Evolutionary conservation across 2,329 filamentous ascomycete species (phyloP), one percentile per base, ranked within the genome.

Genomic region (Decorospora gaudefroyi): DNA sequence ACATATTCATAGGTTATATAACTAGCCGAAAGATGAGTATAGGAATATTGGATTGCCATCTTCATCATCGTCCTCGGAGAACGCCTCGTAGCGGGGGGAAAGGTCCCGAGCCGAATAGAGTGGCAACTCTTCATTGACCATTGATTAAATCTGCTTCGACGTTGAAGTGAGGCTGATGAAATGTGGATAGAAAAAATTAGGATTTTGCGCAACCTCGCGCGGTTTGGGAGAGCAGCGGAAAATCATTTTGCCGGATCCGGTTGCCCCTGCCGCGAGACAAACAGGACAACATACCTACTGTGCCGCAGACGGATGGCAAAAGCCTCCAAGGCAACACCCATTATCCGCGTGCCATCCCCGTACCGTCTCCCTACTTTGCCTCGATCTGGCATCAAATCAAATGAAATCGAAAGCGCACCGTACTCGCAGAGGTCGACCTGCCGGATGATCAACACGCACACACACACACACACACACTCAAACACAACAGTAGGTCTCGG

Each of bases 31-130:
- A 12, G 46, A 40, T 30, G 46, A 53, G 33, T 51, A 51, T 39
- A 50, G 23, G 22, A 51, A 55, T 43, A 42, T 43, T 32, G 33
- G 46, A 50, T 46, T 53, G 37, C 46, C 42, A 28, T 53, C 9
- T 9, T 53, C 38, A 25, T 53, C 42, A 29, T 50, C 49, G 39
- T 53, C 46, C 36, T 49, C 49, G 33, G 45, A 48, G 45, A 45
- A 52, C 16, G 35, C 43, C 41, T 51, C 33, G 21, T 43, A 51
- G 17, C 32, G 44, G 13, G 39, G 44, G 30, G 43, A 51, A 21
- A 51, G 33, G 28, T 51, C 48, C 42, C 44, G 43, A 44, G 16
- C 28, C 5, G 44, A 51, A 4, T 3, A 4, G 23, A 26, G 4
- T 26, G 23, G 23, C 23, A 26, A 10, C 4, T 26, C 23, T 26